Conservation (phyloP, 2,329 filamentous ascomycete species). For the Fonsecaea monophora region DNA sequence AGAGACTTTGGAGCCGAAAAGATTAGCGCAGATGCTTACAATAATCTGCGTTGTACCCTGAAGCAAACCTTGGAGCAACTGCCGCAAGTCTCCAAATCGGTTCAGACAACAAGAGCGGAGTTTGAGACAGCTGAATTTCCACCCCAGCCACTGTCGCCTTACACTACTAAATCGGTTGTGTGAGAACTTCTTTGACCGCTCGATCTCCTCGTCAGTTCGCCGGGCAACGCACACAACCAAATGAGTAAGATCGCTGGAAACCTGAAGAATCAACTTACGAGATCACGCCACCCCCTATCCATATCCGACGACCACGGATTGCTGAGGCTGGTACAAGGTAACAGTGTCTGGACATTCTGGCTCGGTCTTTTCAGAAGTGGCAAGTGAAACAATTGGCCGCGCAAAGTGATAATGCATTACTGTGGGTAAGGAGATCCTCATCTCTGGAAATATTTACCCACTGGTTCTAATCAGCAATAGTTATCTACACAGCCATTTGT, state of each 20-base stretch:
- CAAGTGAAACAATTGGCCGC: background rate
- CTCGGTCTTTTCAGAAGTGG: background rate
- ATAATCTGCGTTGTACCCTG: slow-evolving; percentile 40
- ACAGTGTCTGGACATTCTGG: background rate
- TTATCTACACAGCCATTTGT: background rate
- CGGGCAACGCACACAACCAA: background rate
- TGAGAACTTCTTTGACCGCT: background rate
- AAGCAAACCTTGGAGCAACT: slow-evolving; percentile 41
- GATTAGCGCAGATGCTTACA: slow-evolving; percentile 39
- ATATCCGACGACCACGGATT: background rate
- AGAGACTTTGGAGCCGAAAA: slow-evolving; percentile 40
- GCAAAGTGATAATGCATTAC: background rate
- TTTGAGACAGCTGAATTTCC: slow-evolving; percentile 22
- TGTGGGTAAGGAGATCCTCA: background rate
- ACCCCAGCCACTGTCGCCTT: slow-evolving; percentile 20
- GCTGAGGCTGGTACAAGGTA: background rate
- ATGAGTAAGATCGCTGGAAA: background rate
- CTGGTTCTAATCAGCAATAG: background rate
- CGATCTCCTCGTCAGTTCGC: background rate
- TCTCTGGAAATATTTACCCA: background rate
- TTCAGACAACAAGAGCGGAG: slow-evolving; percentile 37
- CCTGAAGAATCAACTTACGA: background rate
- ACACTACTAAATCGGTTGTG: background rate
- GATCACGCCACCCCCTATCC: background rate
- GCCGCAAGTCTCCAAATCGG: slow-evolving; percentile 44